These are phyloP conservation scores for Heimioporus sp. DNA, from an alignment of 768 basidiomycete genomes.

Conservation along the genomic window DNA sequence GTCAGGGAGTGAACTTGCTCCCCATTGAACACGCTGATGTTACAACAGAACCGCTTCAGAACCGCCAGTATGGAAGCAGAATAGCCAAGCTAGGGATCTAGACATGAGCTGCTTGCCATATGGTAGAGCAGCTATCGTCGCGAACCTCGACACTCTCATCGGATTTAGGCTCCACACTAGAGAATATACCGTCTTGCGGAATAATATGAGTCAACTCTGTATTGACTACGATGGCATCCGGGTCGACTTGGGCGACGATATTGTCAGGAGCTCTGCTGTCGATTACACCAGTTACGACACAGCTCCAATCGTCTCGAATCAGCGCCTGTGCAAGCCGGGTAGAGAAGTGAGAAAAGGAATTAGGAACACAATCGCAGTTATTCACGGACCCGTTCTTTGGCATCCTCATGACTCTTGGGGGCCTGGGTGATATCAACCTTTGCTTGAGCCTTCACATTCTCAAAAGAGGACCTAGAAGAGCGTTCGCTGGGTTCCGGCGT, in stretches of 20 bases:
- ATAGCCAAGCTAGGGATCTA: conserved; percentile 2
- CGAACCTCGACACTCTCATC: background rate
- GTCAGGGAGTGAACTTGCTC: conserved; percentile 5
- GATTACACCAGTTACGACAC: conserved; percentile 29
- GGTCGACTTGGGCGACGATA: background rate
- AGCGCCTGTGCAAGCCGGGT: conserved; percentile 27
- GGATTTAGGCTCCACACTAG: background rate
- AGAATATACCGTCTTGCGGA: conserved; percentile 2
- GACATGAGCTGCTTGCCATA: background rate
- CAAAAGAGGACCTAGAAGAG: conserved; percentile 17
- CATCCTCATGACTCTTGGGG: background rate
- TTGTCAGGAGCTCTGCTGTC: conserved; percentile 8
- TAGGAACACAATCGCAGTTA: too few relatives aligned
- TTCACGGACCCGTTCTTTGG: conserved; percentile 4
- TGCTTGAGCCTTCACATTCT: background rate
- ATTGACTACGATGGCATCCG: background rate
- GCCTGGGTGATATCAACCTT: background rate
- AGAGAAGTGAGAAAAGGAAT: background rate
- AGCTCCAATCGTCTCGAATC: conserved; percentile 35
- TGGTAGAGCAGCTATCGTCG: background rate
- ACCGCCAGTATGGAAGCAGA: conserved; percentile 2
- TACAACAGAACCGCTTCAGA: conserved; percentile 1
- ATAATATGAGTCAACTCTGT: conserved; percentile 6
- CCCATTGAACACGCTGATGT: conserved; percentile 2
- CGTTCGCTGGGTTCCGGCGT: conserved; percentile 19